Evolutionary conservation across 805 yeast species (phyloP).

Genomic region (Lipomyces chichibuensis): DNA sequence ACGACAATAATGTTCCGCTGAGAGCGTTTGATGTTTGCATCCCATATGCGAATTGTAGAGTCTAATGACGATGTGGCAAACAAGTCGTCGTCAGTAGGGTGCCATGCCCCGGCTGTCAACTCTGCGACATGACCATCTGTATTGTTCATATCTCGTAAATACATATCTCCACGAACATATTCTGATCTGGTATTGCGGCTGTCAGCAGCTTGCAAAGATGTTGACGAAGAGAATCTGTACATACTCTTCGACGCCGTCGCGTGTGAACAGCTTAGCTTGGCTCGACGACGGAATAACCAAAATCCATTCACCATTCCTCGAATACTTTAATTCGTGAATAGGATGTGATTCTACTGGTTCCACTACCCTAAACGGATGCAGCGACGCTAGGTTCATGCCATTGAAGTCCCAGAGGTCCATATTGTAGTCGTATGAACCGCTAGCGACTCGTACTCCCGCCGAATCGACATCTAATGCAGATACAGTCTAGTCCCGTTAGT

Average conservation of each 20-base stretch:
- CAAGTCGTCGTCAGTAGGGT: constrained; percentile 30
- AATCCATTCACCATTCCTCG: constrained; percentile 35
- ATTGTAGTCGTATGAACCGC: constrained; percentile 41
- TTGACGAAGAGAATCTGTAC: not conserved
- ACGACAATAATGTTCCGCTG: constrained; percentile 42
- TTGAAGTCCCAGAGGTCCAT: constrained; percentile 45
- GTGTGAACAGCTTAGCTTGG: constrained; percentile 38
- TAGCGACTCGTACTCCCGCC: constrained; percentile 40
- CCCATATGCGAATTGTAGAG: constrained; percentile 47
- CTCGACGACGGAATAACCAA: constrained; percentile 38
- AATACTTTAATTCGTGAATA: constrained; percentile 35
- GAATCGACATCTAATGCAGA: constrained; percentile 39
- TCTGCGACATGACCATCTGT: constrained; percentile 46
- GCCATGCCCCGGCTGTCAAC: constrained; percentile 42
- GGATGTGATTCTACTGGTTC: constrained; percentile 40
- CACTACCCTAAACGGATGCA: constrained; percentile 38
- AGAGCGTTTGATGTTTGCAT: constrained; percentile 34
- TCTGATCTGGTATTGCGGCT: constrained; percentile 29
- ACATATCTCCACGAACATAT: constrained; percentile 45
- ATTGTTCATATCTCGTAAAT: constrained; percentile 44
- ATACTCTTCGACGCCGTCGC: constrained; percentile 40
- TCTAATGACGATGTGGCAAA: constrained; percentile 44
- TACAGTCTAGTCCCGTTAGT: constrained; percentile 18
- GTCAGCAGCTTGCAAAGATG: not conserved
- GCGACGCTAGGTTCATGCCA: constrained; percentile 41